phyloP scores from a whole-genome alignment of 83 land plant species.

The Picea abies region DNA sequence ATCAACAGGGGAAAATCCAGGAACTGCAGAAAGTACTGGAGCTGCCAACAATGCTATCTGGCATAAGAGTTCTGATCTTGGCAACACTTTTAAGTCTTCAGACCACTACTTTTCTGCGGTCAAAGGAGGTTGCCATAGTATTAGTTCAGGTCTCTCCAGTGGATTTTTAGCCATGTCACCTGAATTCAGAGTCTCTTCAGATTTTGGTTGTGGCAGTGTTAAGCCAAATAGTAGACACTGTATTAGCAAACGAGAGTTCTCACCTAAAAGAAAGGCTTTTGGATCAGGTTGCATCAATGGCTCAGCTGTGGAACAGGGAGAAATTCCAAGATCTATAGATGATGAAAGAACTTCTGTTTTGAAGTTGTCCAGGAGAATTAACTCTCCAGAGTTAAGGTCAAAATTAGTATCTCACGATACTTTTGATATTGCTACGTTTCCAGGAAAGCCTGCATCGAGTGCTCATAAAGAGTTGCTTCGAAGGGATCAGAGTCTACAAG shows the following conservation, averaged over 20 bases:
- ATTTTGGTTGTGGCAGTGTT: slow-evolving; percentile 2
- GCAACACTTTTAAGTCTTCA: slow-evolving; percentile 9
- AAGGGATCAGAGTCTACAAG: not conserved
- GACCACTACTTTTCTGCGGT: not conserved
- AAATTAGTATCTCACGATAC: not conserved
- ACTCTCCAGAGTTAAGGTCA: not conserved
- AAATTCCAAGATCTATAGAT: not conserved
- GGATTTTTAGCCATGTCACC: not conserved
- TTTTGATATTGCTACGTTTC: not conserved
- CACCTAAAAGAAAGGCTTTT: not conserved
- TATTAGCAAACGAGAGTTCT: not conserved
- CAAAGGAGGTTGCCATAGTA: not conserved
- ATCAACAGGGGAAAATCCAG: not conserved
- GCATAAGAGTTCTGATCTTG: not conserved
- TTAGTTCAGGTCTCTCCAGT: not conserved
- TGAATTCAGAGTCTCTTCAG: not conserved
- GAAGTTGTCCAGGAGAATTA: not conserved
- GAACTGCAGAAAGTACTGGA: not conserved
- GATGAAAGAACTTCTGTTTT: not conserved
- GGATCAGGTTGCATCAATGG: not conserved
- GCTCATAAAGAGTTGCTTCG: not conserved
- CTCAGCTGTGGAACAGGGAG: not conserved
- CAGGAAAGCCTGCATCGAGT: slow-evolving; percentile 1
- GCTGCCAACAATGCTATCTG: not conserved
- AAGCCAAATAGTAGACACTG: not conserved